Base-by-base conservation (phyloP, 148 eudicot species). In the Polygonum maritimum region DNA sequence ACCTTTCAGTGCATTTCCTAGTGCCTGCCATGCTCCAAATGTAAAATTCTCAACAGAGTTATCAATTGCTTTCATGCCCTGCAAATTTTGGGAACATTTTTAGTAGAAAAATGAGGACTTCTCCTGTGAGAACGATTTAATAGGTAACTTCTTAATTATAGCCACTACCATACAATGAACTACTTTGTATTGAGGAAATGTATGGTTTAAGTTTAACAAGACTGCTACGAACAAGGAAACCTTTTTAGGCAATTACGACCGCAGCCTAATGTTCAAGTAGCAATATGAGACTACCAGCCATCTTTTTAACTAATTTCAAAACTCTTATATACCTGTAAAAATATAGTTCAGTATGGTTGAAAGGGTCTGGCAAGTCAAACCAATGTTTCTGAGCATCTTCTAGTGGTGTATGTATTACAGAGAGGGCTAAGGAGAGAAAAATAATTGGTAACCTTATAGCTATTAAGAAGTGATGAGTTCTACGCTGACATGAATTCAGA, bases 11-110 rank as follows among this genome's bases (percentile, higher is more conserved):
- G 97, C 98, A 89, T 80, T 92, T 81, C 98, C 98, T 33, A 95
- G 77, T 74, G 98, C 98, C 76, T 95, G 88, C 98, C 98, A 95
- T 69, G 98, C 97, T 80, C 97, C 98, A 55, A 96, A 89, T 57
- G 98, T 93, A 76, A 95, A 81, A 76, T 85, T 90, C 81, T 92
- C 98, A 67, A 95, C 94, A 9, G 93, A 92, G 72, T 69, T 80
- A 79, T 95, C 97, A 72, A 95, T 48, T 73, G 77, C 96, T 83
- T 92, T 94, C 83, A 95, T 78, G 75, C 98, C 96, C 98, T 95
- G 89, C 79, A 83, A 71, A 63, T 78, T 78, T 67, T 67, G 71
- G 44, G 71, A 35, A 15, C 41, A 13, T 35, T 67, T 35, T 26
- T 12, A 19, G 36, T 14, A 67, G 71, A 67, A 35, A 35, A 67